A percentile compares a stretch with the other conserved stretches of the same genome.
Conservation (phyloP, 495 filamentous ascomycete species). For the Penicillium waksmanii region DNA sequence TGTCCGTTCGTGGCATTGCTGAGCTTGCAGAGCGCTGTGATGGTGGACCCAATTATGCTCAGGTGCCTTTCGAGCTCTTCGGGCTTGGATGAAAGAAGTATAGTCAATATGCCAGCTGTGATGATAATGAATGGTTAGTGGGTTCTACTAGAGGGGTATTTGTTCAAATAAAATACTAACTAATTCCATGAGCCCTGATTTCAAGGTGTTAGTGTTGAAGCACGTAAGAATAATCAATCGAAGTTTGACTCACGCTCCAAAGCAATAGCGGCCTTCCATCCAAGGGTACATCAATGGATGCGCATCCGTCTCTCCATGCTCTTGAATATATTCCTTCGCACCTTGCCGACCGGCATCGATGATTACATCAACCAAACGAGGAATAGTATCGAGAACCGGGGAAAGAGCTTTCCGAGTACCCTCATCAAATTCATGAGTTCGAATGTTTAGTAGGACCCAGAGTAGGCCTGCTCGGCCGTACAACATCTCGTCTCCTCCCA, state of each 20-base stretch:
- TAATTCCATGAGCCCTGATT: conserved; percentile 36
- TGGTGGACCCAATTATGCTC: conserved; percentile 40
- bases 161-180: conserved; percentile 23
- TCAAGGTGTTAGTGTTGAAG: conserved; percentile 7
- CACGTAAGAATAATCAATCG: not conserved
- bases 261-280: conserved; percentile 43
- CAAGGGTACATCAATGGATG: conserved; percentile 53
- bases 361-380: conserved; percentile 37
- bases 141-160: not conserved
- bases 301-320: conserved; percentile 36
- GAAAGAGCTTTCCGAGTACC: conserved; percentile 21
- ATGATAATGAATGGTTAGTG: not conserved
- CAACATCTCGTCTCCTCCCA: conserved; percentile 48
- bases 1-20: conserved; percentile 44
- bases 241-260: conserved; percentile 43
- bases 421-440: conserved; percentile 26
- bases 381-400: conserved; percentile 31
- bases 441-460: conserved; percentile 44
- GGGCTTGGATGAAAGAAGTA: conserved; percentile 42
- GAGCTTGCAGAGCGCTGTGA: conserved; percentile 43
- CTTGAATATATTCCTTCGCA: conserved; percentile 29
- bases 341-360: conserved; percentile 42
- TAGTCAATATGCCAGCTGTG: conserved; percentile 45
- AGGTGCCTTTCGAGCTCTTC: conserved; percentile 38
- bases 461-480: conserved; percentile 50